Evolutionary conservation across 208 protist species (phyloP), one percentile per base, ranked within the genome.

Genomic region (Porcisia hertigi): DNA sequence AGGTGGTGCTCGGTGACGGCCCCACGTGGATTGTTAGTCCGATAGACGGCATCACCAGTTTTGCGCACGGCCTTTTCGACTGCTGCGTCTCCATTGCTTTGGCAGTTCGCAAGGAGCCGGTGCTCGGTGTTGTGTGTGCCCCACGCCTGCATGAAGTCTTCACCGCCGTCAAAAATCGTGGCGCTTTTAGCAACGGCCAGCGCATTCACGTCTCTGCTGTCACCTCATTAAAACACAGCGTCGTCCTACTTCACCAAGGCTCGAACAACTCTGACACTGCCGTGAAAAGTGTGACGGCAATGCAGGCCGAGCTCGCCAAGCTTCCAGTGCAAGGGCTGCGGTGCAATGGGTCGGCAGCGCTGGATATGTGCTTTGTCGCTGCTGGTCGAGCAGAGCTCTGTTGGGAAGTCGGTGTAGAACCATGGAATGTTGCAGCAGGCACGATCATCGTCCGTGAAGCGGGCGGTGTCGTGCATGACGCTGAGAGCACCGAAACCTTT

Each of bases 301-400:
- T 96, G 58, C 86, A 93, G 80, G 78, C 77, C 41, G 87, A 89
- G 59, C 82, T 98, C 18, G 74, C 75, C 1, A 78, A 83, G 54
- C 34, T 89, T 14, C 92, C 91, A 4, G 91, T 96, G 30, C 92
- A 95, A 41, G 84, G 82, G 5, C 20, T 96, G n/a, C 88, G 94
- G n/a, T 88, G 70, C 72, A 78, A 93, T 59, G 94, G 91, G 5
- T 82, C 89, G 9, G 79, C 85, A 9, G 94, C 92, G 39, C 80
- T 97, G 53, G 88, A 96, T 54, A 96, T 97, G 92, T 97, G 94
- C 75, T 89, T 90, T 53, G 90, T 98, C 14, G 94, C 92, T 1
- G 82, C 81, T 7, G 94, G 94, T 4, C 80, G 86, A 41, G 90
- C 86, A 16, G 93, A 96, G 41, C 69, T 92, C 43, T 97, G 90